Base-by-base conservation (phyloP, 129 eudicot species). In the Helichrysum umbraculigerum region DNA sequence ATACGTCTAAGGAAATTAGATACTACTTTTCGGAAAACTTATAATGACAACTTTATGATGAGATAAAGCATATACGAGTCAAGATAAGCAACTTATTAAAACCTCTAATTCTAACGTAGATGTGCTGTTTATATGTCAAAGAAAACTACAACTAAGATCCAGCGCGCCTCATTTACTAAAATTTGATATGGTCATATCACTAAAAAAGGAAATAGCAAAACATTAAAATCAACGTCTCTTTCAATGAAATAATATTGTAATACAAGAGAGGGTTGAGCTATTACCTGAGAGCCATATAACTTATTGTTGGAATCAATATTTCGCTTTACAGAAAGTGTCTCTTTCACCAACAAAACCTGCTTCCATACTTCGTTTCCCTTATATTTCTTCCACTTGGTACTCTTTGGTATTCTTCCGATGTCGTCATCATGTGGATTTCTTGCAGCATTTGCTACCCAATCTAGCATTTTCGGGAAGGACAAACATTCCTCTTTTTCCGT, bases 401-500 rank as follows among this genome's bases (percentile, higher is more conserved):
- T 68, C 66, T 62, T 88, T 20, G 96, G 96, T 75, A 86, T 54
- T 56, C 20, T 41, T 84, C 95, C 88, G 17, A 86, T 72, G 67
- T 83, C 68, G 28, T 84, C 83, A 80, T 86, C 90, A 83, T 84
- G 62, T 32, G 92, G 75, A 72, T 74, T 72, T 82, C 84, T 88
- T 19, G 98, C 97, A 33, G 72, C 89, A 22, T 85, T 64, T 20
- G 52, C 75, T 37, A 90, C 50, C 98, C 98, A 93, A 33, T 80
- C 68, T 39, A 93, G 78, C 94, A 90, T 83, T 81, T 67, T 83
- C 44, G 62, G 17, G 19, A 83, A 74, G 9, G 83, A 69, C 30
- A 63, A 74, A 72, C 83, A 52, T 57, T 83, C 85, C 73, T 83
- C 86, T 63, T 89, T 79, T 79, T 85, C 14, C 54, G 14, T 47